Evolutionary conservation across 2,329 filamentous ascomycete genomes (phyloP).

Genomic region (Aspergillus jensenii): DNA sequence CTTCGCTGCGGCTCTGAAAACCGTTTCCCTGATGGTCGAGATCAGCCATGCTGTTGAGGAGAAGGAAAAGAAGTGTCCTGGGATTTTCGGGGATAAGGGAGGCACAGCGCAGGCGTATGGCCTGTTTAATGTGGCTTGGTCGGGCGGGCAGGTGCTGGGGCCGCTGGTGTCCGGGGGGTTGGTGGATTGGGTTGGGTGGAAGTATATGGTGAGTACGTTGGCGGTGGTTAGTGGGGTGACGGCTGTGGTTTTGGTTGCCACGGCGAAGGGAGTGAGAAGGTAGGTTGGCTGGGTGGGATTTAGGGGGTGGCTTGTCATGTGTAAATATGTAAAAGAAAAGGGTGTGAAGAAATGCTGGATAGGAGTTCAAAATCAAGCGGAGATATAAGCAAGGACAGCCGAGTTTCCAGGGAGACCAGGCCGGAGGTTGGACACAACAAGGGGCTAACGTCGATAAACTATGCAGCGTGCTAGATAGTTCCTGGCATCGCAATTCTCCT

Average conservation of each 20-base stretch:
- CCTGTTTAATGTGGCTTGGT: slow-evolving; percentile 56
- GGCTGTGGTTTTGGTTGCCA: slow-evolving; percentile 42
- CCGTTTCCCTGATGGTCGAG: slow-evolving; percentile 70
- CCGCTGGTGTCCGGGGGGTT: slow-evolving; percentile 54
- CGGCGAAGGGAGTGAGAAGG: slow-evolving; percentile 1
- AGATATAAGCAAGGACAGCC: neutral
- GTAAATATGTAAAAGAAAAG: neutral
- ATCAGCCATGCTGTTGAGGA: slow-evolving; percentile 58
- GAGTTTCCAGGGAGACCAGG: neutral
- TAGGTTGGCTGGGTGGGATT: neutral
- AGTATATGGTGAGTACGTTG: slow-evolving; percentile 53
- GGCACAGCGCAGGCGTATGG: slow-evolving; percentile 61
- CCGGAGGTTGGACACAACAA: neutral
- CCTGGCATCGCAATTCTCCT: neutral
- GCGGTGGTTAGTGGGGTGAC: slow-evolving; percentile 50
- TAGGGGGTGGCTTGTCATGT: neutral
- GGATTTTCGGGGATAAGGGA: slow-evolving; percentile 54
- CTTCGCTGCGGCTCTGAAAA: slow-evolving; percentile 54
- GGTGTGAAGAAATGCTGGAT: neutral
- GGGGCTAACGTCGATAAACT: neutral
- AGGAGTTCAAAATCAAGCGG: too few species aligned
- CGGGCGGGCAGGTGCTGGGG: slow-evolving; percentile 51
- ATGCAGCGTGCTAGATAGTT: neutral
- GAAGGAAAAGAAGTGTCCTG: slow-evolving; percentile 51
- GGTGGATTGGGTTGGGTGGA: slow-evolving; percentile 48